Evolutionary conservation across 352 stramenopile genomes (phyloP).

Genomic region (Pythium sp.): DNA sequence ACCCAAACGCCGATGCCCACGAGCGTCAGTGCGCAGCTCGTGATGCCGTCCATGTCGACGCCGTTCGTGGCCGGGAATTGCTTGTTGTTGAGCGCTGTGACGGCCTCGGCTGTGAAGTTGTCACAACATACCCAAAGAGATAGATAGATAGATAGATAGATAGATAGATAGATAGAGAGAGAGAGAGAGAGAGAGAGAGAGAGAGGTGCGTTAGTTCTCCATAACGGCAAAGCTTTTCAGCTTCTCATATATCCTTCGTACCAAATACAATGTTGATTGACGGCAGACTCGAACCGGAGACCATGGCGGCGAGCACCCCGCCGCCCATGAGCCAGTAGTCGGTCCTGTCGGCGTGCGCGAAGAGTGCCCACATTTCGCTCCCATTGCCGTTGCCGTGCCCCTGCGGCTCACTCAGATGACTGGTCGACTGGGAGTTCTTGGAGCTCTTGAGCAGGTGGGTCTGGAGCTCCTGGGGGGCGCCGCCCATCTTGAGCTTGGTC

Average conservation of each 20-base stretch:
- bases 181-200: too few species aligned
- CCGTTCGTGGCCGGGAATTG: slow-evolving; percentile 17
- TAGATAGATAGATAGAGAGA: too few species aligned
- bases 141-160: too few species aligned
- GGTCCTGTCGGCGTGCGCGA: slow-evolving; percentile 22
- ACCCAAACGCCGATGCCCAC: slow-evolving; percentile 25
- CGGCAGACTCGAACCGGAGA: slow-evolving; percentile 20
- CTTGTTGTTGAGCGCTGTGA: slow-evolving; percentile 22
- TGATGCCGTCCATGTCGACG: slow-evolving; percentile 24
- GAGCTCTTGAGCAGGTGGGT: slow-evolving; percentile 15
- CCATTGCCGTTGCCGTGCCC: too few species aligned
- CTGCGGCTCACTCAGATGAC: too few species aligned
- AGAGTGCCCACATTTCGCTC: slow-evolving; percentile 19
- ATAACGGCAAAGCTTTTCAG: neutral
- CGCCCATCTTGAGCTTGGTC: slow-evolving; percentile 2
- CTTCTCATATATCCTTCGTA: neutral
- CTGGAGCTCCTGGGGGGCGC: slow-evolving; percentile 4
- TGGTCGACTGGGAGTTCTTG: neutral
- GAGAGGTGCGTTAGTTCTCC: too few species aligned
- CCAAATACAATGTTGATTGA: slow-evolving; percentile 24
- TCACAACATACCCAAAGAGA: too few species aligned
- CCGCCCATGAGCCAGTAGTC: slow-evolving; percentile 21
- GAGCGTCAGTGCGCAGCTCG: slow-evolving; percentile 16
- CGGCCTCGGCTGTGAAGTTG: slow-evolving; percentile 12
- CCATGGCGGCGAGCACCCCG: slow-evolving; percentile 20